Base-by-base conservation (phyloP, 2,329 filamentous ascomycete species). In the Venturia pyrina region DNA sequence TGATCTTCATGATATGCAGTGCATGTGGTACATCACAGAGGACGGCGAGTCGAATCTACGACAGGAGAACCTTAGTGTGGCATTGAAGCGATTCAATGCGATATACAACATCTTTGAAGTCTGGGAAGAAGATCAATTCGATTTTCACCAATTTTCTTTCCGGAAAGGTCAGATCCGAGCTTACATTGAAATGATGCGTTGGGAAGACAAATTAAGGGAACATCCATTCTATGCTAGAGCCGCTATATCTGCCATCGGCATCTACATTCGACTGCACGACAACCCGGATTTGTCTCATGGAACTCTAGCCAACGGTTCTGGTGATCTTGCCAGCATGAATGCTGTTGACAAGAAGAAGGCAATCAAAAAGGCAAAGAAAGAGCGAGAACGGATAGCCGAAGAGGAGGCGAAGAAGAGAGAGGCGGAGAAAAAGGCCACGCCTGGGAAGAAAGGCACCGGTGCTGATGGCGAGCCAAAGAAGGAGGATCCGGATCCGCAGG, bases 81-180 rank as follows among this genome's bases (percentile, higher is more conserved):
- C 96, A 0, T 81, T 99, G 64, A 99, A 99, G 81, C 87, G 96
- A 62, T 93, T 97, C 77, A 90, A 93, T 69, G 83, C 90, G 28
- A 85, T 99, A 66, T 88, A 89, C 75, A 91, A 90, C 77, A 96
- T 99, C 70, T 99, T 99, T 72, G 93, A 98, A 70, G 87, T 91
- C 24, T 99, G 95, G 95, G 89, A 96, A 74, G 96, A 99, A 75
- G 95, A 99, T 72, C 95, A 99, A 73, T 97, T 98, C 72, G 95
- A 99, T 75, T 99, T 99, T 81, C 96, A 99, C 81, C 91, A 87
- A 75, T 99, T 99, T 78, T 97, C 92, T 24, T 81, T 99, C n/a
- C 84, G 95, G 24, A 99, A 98, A 77, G 96, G 96, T 17, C 93
- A 96, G 81, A 91, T 98, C 68, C 84, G 93, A 66, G 90, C 95